Percentiles rank a stretch among this genome's conserved stretches.
These are phyloP conservation scores for Penicillium griseofulvum DNA, from an alignment of 2,329 filamentous ascomycete species.

Conservation along the genomic window DNA sequence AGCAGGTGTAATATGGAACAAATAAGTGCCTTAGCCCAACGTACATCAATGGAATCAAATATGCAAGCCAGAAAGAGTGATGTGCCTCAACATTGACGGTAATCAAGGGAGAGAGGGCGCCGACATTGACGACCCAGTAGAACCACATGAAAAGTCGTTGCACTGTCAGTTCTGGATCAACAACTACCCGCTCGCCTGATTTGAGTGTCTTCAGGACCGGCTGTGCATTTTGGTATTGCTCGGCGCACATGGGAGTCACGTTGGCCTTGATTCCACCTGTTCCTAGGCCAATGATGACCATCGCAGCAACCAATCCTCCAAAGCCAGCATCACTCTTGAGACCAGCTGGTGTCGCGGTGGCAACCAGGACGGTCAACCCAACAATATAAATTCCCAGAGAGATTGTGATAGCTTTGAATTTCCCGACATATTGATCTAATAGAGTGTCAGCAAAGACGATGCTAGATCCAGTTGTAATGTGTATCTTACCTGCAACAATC, in stretches of 20 bases:
- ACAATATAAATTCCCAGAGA: conserved; percentile 52
- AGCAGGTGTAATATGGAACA: neutral
- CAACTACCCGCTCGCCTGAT: conserved; percentile 51
- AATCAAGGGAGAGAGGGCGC: conserved; percentile 51
- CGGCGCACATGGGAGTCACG: conserved; percentile 52
- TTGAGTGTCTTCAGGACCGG: conserved; percentile 28
- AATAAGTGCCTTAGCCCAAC: neutral
- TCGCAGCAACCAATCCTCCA: conserved; percentile 47
- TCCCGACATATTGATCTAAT: conserved; percentile 52
- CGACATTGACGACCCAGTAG: conserved; percentile 65
- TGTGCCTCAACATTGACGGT: conserved; percentile 60
- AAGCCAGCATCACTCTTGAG: conserved; percentile 44
- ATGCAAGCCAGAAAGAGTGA: conserved; percentile 61
- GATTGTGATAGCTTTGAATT: conserved; percentile 54
- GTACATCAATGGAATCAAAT: conserved; percentile 54
- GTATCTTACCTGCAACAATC: conserved; percentile 36
- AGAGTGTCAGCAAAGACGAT: neutral
- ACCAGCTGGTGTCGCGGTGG: conserved; percentile 48
- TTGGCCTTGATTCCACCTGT: conserved; percentile 64
- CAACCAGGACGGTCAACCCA: conserved; percentile 48
- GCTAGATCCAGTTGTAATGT: neutral
- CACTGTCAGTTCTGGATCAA: conserved; percentile 58
- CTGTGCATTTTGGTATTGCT: conserved; percentile 50
- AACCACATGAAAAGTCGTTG: conserved; percentile 65
- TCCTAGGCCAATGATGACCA: conserved; percentile 58